phyloP scores from a whole-genome alignment of 345 rosid genomes.

The Viola odorata region DNA sequence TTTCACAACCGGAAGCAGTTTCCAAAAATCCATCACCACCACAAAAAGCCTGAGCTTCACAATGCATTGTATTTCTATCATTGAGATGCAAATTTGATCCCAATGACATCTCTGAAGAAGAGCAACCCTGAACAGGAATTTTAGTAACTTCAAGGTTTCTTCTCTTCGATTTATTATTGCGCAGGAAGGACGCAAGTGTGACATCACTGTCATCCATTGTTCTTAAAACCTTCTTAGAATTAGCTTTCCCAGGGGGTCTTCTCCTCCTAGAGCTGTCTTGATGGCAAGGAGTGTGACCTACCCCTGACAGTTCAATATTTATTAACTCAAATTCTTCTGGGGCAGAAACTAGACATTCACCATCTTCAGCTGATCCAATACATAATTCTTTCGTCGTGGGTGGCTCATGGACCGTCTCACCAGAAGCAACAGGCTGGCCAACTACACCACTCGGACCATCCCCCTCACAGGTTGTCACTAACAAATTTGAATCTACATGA shows the following conservation, averaged over 20 bases:
- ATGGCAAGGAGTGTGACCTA: background rate
- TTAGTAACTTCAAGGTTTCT: conserved; percentile 11
- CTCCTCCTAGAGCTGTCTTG: background rate
- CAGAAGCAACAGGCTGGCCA: conserved; percentile 1
- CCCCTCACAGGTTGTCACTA: background rate
- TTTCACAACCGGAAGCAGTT: background rate
- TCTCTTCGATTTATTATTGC: conserved; percentile 17
- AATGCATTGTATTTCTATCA: too few relatives aligned
- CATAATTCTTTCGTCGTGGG: background rate
- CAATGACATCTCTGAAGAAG: background rate
- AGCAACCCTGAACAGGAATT: conserved; percentile 1
- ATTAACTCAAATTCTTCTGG: conserved; percentile 2
- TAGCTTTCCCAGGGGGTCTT: conserved; percentile 5
- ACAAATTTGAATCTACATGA: conserved; percentile 14
- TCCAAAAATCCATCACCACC: background rate
- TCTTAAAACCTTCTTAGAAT: conserved; percentile 4
- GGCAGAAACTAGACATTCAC: background rate
- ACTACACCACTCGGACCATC: background rate
- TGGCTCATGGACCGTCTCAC: conserved; percentile 2
- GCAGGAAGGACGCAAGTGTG: conserved; percentile 18
- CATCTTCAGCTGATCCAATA: background rate
- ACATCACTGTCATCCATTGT: conserved; percentile 14
- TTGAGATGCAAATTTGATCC: too few relatives aligned
- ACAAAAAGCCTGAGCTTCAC: background rate
- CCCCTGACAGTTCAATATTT: conserved; percentile 1